phyloP scores from a whole-genome alignment of 176 grass and related monocot species.

The Oryza rufipogon region DNA sequence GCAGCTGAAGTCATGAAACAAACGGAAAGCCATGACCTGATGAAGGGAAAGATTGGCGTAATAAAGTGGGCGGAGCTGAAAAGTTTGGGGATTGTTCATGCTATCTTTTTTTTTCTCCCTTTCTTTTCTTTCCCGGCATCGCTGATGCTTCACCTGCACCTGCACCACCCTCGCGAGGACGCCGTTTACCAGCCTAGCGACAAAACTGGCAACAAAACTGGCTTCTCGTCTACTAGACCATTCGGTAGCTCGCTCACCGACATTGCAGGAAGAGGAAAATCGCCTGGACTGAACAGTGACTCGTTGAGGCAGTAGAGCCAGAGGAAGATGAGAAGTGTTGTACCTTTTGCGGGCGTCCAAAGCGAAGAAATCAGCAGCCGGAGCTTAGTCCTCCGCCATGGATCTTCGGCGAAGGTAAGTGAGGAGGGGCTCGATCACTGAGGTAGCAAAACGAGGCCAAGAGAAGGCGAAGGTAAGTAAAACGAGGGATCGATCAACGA shows the following conservation, averaged over 20 bases:
- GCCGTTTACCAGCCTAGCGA: neutral
- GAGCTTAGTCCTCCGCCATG: neutral
- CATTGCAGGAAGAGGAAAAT: neutral
- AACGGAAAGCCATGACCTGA: conserved; percentile 36
- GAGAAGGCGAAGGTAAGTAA: neutral
- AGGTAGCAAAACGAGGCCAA: neutral
- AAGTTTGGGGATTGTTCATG: neutral
- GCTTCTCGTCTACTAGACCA: neutral
- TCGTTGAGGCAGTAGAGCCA: neutral
- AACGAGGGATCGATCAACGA: neutral
- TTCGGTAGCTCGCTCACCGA: neutral
- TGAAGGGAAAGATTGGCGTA: conserved; percentile 28
- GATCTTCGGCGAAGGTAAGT: conserved; percentile 27
- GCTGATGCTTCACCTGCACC: neutral
- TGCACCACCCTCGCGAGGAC: neutral
- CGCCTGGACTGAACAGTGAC: neutral
- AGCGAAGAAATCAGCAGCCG: neutral
- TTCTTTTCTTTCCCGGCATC: neutral
- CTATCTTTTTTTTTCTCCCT: neutral
- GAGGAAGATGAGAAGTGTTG: neutral
- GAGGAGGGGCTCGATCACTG: neutral
- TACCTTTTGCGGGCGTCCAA: conserved; percentile 44
- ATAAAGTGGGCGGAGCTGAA: neutral
- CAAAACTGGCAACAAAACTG: neutral
- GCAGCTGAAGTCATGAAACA: neutral